Percentiles rank a stretch among this genome's conserved stretches.
These are phyloP conservation scores for Allium sativum DNA, from an alignment of 106 monocot species.

Conservation along the genomic window DNA sequence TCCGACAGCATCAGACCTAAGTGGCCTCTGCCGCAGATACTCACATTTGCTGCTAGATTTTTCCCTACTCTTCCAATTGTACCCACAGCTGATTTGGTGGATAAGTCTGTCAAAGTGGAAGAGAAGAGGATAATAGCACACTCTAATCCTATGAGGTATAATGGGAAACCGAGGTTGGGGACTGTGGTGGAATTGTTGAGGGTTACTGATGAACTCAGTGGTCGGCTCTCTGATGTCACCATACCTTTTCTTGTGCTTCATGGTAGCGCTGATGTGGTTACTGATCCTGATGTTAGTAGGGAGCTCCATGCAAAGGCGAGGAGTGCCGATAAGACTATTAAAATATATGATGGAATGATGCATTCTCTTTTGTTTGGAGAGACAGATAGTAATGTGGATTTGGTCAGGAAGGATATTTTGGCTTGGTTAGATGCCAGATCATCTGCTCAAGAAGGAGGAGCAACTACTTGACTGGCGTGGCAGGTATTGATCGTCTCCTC, in stretches of 20 bases:
- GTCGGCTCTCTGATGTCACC: constrained; percentile 40
- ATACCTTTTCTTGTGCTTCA: constrained; percentile 76
- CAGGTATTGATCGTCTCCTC: no score
- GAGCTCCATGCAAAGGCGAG: constrained; percentile 46
- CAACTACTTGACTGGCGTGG: no score
- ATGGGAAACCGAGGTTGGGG: constrained; percentile 69
- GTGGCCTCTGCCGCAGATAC: constrained; percentile 63
- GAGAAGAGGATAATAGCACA: constrained; percentile 50
- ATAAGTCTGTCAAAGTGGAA: constrained; percentile 62
- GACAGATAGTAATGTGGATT: constrained; percentile 50
- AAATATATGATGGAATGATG: constrained; percentile 82
- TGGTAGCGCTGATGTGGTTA: constrained; percentile 77
- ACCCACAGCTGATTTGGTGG: constrained; percentile 62
- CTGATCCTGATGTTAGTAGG: constrained; percentile 66
- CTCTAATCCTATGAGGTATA: constrained; percentile 65
- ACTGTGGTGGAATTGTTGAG: constrained; percentile 77
- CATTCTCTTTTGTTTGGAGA: constrained; percentile 87
- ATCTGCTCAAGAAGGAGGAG: no score
- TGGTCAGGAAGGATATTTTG: constrained; percentile 51
- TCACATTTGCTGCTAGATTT: constrained; percentile 39
- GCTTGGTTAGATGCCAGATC: constrained; percentile 34
- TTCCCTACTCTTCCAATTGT: constrained; percentile 53
- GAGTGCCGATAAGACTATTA: constrained; percentile 71
- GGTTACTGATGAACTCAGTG: constrained; percentile 42
- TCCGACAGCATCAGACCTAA: constrained; percentile 52